These are phyloP conservation scores for Alternaria postmessia DNA, from an alignment of 2,329 filamentous ascomycete genomes.

Conservation along the genomic window DNA sequence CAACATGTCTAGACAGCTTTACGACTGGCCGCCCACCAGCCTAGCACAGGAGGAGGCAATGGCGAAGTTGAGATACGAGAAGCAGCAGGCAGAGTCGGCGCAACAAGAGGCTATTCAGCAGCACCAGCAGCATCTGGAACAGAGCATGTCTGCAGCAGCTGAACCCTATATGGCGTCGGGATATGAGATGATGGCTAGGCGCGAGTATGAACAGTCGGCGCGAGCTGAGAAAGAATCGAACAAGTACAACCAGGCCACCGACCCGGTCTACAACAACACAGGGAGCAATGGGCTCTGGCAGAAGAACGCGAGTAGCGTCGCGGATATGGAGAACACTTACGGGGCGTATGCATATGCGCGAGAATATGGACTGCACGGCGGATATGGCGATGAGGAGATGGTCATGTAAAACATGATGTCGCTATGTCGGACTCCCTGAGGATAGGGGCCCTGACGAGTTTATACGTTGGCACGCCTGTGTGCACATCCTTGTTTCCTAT, in stretches of 20 bases:
- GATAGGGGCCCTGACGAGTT: neutral
- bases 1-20: constrained; percentile 50
- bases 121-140: constrained; percentile 40
- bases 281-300: constrained; percentile 54
- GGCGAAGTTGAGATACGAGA: constrained; percentile 68
- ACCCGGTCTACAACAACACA: constrained; percentile 70
- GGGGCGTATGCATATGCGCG: constrained; percentile 66
- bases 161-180: constrained; percentile 88
- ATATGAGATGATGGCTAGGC: constrained; percentile 74
- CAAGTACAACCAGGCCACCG: constrained; percentile 66
- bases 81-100: constrained; percentile 42
- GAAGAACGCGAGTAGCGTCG: constrained; percentile 54
- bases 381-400: constrained; percentile 51
- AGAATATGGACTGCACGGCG: constrained; percentile 56
- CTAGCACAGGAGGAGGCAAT: constrained; percentile 64
- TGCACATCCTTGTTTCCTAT: neutral
- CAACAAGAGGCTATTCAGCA: constrained; percentile 40
- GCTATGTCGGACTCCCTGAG: neutral
- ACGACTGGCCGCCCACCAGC: constrained; percentile 64
- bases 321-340: constrained; percentile 73
- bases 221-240: constrained; percentile 41
- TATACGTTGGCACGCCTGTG: neutral
- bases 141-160: constrained; percentile 51
- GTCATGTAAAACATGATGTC: constrained; percentile 43
- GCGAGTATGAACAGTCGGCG: constrained; percentile 67